phyloP scores from a whole-genome alignment of 2,329 filamentous ascomycete genomes.

The Alternaria triticina region DNA sequence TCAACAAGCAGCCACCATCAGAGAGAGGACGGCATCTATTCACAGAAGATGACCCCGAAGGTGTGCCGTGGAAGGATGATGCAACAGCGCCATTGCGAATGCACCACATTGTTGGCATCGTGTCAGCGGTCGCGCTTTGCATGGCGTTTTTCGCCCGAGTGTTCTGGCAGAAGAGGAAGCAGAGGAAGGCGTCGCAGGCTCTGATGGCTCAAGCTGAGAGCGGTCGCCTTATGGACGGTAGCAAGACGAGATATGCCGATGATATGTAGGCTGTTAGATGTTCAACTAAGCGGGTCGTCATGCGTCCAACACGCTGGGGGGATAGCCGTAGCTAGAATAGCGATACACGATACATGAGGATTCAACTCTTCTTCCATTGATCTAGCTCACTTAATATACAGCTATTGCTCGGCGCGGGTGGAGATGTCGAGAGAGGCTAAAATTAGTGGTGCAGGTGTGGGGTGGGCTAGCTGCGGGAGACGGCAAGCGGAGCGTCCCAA shows the following conservation, averaged over 20 bases:
- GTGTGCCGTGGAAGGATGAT: background rate
- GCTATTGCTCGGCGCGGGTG: background rate
- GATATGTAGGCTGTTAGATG: background rate
- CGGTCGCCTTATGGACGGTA: background rate
- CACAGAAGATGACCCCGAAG: background rate
- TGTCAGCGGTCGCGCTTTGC: background rate
- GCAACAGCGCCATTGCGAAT: background rate
- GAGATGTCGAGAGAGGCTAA: background rate
- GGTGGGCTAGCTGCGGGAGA: constrained; percentile 12
- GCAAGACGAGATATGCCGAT: background rate
- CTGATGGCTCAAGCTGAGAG: background rate
- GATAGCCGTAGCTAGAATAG: background rate
- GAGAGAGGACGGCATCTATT: background rate
- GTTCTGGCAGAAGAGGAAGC: background rate
- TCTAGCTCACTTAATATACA: background rate
- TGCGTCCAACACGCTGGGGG: background rate
- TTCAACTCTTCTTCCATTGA: background rate
- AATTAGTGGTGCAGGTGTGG: constrained; percentile 1
- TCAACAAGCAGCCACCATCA: background rate
- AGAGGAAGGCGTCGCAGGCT: background rate
- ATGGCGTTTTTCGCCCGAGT: background rate
- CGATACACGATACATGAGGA: background rate
- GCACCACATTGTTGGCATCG: background rate
- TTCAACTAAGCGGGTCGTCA: background rate
- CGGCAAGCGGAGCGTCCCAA: constrained; percentile 9